Conservation (phyloP, 2,329 filamentous ascomycete species). For the Ophiosphaerella narmari region DNA sequence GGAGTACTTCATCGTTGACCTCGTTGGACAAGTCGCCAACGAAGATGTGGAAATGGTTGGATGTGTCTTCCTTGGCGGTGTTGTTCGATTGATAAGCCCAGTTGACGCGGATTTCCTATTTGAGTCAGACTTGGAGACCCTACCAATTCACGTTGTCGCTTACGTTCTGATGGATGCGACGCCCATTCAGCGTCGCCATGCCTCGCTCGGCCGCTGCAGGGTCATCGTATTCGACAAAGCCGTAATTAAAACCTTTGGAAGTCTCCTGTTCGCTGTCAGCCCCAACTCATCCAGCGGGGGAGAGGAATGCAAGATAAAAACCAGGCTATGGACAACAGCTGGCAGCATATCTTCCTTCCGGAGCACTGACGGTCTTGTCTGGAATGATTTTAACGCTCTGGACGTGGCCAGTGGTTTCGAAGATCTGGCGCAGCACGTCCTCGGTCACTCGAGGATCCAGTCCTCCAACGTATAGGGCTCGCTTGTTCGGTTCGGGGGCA, state of each 20-base stretch:
- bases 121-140: slow-evolving; percentile 27
- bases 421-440: slow-evolving; percentile 95
- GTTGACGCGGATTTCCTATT: slow-evolving; percentile 95
- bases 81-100: slow-evolving; percentile 99
- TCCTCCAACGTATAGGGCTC: slow-evolving; percentile 93
- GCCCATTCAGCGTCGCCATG: slow-evolving; percentile 95
- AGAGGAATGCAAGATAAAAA: slow-evolving; percentile 11
- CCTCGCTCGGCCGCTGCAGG: slow-evolving; percentile 94
- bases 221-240: slow-evolving; percentile 98
- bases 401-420: slow-evolving; percentile 97
- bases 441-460: slow-evolving; percentile 94
- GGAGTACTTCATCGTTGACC: slow-evolving; percentile 93
- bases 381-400: slow-evolving; percentile 99
- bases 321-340: slow-evolving; percentile 8
- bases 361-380: slow-evolving; percentile 89
- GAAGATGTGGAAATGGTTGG: slow-evolving; percentile 98
- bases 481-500: slow-evolving; percentile 97
- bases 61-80: slow-evolving; percentile 93
- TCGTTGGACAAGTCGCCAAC: slow-evolving; percentile 98
- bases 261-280: slow-evolving; percentile 24
- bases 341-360: slow-evolving; percentile 23
- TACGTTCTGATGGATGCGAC: slow-evolving; percentile 94
- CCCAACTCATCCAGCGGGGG: slow-evolving; percentile 7
- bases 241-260: slow-evolving; percentile 93
- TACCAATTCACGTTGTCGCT: slow-evolving; percentile 39